phyloP scores from a whole-genome alignment of 2,329 filamentous ascomycete genomes.

The Aspergillus hiratsukae region DNA sequence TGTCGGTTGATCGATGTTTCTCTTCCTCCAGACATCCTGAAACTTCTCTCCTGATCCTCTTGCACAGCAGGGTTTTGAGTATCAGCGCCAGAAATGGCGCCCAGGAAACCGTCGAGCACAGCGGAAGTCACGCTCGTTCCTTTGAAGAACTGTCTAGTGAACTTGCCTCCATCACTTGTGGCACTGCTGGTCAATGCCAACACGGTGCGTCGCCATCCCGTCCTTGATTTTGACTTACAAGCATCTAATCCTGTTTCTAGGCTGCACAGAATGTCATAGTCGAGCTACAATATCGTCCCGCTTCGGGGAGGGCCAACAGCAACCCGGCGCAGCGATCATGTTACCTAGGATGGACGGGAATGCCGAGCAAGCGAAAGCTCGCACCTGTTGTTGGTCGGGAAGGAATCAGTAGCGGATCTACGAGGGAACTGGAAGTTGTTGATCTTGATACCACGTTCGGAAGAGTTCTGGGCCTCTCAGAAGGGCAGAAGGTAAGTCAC shows the following conservation, averaged over 20 bases:
- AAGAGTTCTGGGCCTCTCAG: constrained; percentile 67
- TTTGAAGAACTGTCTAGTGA: constrained; percentile 91
- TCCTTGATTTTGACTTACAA: constrained; percentile 12
- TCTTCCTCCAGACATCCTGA: constrained; percentile 9
- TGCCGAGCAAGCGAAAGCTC: constrained; percentile 84
- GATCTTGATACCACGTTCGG: constrained; percentile 87
- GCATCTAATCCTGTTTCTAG: constrained; percentile 41
- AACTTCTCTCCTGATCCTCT: constrained; percentile 11
- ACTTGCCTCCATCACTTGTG: constrained; percentile 80
- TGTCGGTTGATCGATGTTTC: constrained; percentile 18
- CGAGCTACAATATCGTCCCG: constrained; percentile 73
- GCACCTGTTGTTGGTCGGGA: constrained; percentile 70
- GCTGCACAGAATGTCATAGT: constrained; percentile 93
- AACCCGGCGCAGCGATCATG: constrained; percentile 61
- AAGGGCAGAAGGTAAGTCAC: constrained; percentile 70
- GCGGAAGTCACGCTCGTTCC: constrained; percentile 83
- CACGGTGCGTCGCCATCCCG: constrained; percentile 57
- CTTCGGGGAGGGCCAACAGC: constrained; percentile 48
- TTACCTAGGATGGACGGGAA: constrained; percentile 94
- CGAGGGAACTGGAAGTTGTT: constrained; percentile 72
- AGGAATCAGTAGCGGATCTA: constrained; percentile 59
- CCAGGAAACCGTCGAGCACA: constrained; percentile 56
- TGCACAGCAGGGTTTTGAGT: constrained; percentile 6
- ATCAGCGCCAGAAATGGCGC: constrained; percentile 34
- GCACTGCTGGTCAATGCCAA: constrained; percentile 83